These are phyloP conservation scores for Fomes fomentarius DNA, from an alignment of 1,284 basidiomycete genomes.

Conservation along the genomic window DNA sequence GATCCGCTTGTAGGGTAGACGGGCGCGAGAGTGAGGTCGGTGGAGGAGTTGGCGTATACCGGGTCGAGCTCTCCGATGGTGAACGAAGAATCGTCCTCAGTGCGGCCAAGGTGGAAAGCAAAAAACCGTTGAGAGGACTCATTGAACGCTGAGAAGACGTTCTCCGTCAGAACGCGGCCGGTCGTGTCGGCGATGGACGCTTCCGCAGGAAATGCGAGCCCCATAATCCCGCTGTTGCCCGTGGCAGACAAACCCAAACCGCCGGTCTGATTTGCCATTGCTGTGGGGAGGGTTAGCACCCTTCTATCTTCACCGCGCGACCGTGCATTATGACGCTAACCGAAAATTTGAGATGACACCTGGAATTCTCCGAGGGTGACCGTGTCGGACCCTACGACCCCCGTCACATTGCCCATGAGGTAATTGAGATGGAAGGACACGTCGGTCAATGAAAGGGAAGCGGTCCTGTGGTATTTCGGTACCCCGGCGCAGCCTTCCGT, in stretches of 20 bases:
- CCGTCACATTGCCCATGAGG: conserved; percentile 50
- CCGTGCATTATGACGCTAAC: conserved; percentile 30
- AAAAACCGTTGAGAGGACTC: conserved; percentile 48
- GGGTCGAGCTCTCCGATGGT: conserved; percentile 54
- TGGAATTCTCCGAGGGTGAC: conserved; percentile 48
- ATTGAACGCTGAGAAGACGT: conserved; percentile 47
- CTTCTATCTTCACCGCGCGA: conserved; percentile 1
- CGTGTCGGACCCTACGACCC: conserved; percentile 46
- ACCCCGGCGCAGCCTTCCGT: conserved; percentile 36
- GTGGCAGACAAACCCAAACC: conserved; percentile 48
- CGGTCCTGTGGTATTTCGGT: conserved; percentile 34
- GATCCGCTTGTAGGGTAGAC: conserved; percentile 43
- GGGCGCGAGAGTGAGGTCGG: conserved; percentile 42
- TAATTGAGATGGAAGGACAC: conserved; percentile 46
- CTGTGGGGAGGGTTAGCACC: conserved; percentile 33
- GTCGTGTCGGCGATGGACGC: conserved; percentile 49
- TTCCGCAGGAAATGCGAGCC: conserved; percentile 52
- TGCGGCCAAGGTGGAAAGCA: conserved; percentile 52
- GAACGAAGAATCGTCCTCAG: conserved; percentile 47
- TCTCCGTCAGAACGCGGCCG: conserved; percentile 52
- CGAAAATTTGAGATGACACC: conserved; percentile 44
- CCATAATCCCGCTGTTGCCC: conserved; percentile 61
- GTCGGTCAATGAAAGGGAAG: conserved; percentile 37
- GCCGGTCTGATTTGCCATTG: conserved; percentile 47
- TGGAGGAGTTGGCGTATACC: conserved; percentile 37